Percentiles rank a stretch among this genome's conserved stretches.
Conservation (phyloP, 371 early-diverging fungal species). For the Homolaphlyctis polyrhiza region DNA sequence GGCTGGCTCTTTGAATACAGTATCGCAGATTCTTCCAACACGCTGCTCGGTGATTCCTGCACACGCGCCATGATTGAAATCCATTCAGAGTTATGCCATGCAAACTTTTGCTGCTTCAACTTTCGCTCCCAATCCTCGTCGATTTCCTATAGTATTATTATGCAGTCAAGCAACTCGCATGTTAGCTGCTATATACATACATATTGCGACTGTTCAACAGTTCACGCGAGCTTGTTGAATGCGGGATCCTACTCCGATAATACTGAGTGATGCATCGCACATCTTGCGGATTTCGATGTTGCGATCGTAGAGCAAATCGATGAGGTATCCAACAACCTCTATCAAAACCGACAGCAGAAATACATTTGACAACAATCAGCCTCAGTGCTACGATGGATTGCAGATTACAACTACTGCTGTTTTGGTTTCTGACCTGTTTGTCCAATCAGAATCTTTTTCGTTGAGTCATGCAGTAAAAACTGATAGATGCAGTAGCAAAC, state of each 20-base stretch:
- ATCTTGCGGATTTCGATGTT: constrained; percentile 44
- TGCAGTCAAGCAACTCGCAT: not conserved
- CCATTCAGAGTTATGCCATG: constrained; percentile 54
- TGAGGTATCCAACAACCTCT: constrained; percentile 44
- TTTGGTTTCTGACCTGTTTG: constrained; percentile 28
- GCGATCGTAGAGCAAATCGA: constrained; percentile 50
- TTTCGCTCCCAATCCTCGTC: constrained; percentile 40
- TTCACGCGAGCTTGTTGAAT: not conserved
- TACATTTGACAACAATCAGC: not conserved
- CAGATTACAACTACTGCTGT: not conserved
- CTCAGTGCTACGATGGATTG: not conserved
- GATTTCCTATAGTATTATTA: constrained; percentile 27
- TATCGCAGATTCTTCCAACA: constrained; percentile 7
- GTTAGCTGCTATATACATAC: not conserved
- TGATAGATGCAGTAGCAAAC: constrained; percentile 43
- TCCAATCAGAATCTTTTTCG: constrained; percentile 25
- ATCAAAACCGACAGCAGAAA: no score
- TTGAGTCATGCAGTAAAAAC: constrained; percentile 34
- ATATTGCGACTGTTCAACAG: not conserved
- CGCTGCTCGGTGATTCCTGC: not conserved
- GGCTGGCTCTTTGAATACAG: constrained; percentile 6
- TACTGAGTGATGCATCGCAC: constrained; percentile 45
- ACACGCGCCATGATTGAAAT: constrained; percentile 28
- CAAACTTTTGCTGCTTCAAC: constrained; percentile 46
- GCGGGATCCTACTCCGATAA: constrained; percentile 45